phyloP scores from a whole-genome alignment of 2,329 filamentous ascomycete genomes.

The Ophiostoma novo-ulmi region DNA sequence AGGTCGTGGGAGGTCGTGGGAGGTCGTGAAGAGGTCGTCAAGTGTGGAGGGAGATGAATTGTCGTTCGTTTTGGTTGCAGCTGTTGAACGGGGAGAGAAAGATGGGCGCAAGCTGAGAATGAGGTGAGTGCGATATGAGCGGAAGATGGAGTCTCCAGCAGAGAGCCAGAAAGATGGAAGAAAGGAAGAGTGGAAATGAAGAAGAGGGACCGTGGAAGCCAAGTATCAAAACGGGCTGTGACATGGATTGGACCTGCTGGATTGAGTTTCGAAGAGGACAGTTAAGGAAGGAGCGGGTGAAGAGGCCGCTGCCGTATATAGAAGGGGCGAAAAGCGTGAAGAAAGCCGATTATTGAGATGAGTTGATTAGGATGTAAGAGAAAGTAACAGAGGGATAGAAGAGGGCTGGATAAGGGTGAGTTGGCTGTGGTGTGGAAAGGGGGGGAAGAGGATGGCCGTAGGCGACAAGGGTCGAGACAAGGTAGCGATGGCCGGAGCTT shows the following conservation, averaged over 20 bases:
- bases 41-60: background rate
- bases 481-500: background rate
- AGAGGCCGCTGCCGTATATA: background rate
- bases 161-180: background rate
- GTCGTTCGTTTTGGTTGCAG: background rate
- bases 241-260: background rate
- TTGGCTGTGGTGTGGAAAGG: background rate
- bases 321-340: background rate
- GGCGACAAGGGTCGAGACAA: background rate
- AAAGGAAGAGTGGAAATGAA: background rate
- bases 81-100: background rate
- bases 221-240: background rate
- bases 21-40: background rate
- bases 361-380: background rate
- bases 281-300: background rate
- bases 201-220: background rate
- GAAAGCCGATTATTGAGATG: background rate
- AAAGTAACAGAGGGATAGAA: background rate
- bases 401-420: slow-evolving; percentile 1
- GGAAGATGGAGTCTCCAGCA: background rate
- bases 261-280: background rate
- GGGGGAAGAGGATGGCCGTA: background rate
- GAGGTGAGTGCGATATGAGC: background rate
- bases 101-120: background rate
- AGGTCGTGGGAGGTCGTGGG: background rate